Evolutionary conservation across 2,329 filamentous ascomycete genomes (phyloP).

Genomic region (Aspergillus candidus): DNA sequence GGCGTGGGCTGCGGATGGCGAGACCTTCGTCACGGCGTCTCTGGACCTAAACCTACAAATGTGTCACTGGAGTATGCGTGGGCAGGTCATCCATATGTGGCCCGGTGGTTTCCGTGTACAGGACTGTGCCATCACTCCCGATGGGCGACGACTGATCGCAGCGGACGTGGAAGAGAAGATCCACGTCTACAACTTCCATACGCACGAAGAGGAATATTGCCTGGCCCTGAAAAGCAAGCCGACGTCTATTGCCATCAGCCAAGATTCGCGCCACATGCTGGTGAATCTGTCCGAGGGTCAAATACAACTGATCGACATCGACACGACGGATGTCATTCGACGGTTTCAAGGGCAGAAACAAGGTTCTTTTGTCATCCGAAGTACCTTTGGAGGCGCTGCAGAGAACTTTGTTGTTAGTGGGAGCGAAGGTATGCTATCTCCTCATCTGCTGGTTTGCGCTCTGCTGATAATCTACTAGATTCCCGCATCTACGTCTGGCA

Average conservation of each 20-base stretch:
- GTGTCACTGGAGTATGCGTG: constrained; percentile 63
- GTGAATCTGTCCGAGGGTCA: constrained; percentile 74
- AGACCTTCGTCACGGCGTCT: constrained; percentile 72
- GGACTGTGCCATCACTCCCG: constrained; percentile 74
- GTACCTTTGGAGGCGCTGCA: constrained; percentile 77
- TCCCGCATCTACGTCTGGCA: constrained; percentile 82
- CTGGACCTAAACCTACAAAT: constrained; percentile 63
- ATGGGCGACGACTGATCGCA: constrained; percentile 73
- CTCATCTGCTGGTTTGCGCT: neutral
- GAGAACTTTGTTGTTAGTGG: constrained; percentile 90
- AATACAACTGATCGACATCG: constrained; percentile 72
- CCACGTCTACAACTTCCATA: constrained; percentile 75
- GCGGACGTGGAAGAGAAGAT: constrained; percentile 66
- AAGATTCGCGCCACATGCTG: constrained; percentile 73
- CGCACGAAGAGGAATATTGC: constrained; percentile 67
- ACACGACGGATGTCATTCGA: constrained; percentile 64
- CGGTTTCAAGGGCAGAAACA: constrained; percentile 71
- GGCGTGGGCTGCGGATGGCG: constrained; percentile 76
- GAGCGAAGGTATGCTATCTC: constrained; percentile 64
- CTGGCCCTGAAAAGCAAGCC: constrained; percentile 63
- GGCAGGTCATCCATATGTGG: constrained; percentile 60
- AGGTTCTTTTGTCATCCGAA: constrained; percentile 72
- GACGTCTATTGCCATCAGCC: constrained; percentile 74
- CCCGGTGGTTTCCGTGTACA: constrained; percentile 68
- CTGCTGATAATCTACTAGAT: constrained; percentile 41